Evolutionary conservation across 495 filamentous ascomycete genomes (phyloP).

Genomic region (Trichoderma gamsii): DNA sequence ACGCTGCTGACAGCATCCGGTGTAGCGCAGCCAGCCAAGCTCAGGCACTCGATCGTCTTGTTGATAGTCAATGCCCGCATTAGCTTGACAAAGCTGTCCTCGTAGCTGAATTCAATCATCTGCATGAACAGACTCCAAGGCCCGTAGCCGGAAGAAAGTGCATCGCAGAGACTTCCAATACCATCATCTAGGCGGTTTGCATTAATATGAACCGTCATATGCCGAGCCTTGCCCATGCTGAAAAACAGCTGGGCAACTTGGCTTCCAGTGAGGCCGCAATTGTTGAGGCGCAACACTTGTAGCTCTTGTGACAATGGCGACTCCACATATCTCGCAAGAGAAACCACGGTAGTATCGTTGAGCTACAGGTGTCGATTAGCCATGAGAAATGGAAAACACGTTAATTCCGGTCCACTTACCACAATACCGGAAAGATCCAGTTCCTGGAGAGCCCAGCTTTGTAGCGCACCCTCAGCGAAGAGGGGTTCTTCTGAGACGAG

Average conservation of each 20-base stretch:
- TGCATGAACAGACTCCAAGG: constrained; percentile 72
- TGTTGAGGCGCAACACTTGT: constrained; percentile 63
- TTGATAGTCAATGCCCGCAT: constrained; percentile 67
- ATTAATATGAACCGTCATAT: constrained; percentile 71
- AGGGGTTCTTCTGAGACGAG: constrained; percentile 59
- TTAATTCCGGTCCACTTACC: constrained; percentile 37
- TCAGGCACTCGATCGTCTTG: constrained; percentile 67
- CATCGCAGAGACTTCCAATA: constrained; percentile 58
- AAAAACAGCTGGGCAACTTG: constrained; percentile 74
- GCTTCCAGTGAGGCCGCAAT: constrained; percentile 72
- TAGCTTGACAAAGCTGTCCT: constrained; percentile 67
- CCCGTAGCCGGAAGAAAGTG: constrained; percentile 54
- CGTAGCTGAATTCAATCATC: constrained; percentile 77
- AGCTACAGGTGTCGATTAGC: constrained; percentile 28
- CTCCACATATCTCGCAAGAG: constrained; percentile 58
- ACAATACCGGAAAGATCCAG: constrained; percentile 59
- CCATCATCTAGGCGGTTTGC: constrained; percentile 77
- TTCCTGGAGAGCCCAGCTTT: constrained; percentile 67
- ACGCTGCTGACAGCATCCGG: constrained; percentile 70
- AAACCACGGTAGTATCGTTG: constrained; percentile 49
- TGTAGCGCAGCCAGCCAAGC: constrained; percentile 81
- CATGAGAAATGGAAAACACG: neutral
- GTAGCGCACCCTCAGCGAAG: constrained; percentile 58
- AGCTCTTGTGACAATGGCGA: constrained; percentile 59
- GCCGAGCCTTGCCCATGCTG: constrained; percentile 59